Percentiles rank a stretch among this genome's conserved stretches.
Conservation (phyloP, 345 rosid species). For the Geranium rotundifolium region DNA sequence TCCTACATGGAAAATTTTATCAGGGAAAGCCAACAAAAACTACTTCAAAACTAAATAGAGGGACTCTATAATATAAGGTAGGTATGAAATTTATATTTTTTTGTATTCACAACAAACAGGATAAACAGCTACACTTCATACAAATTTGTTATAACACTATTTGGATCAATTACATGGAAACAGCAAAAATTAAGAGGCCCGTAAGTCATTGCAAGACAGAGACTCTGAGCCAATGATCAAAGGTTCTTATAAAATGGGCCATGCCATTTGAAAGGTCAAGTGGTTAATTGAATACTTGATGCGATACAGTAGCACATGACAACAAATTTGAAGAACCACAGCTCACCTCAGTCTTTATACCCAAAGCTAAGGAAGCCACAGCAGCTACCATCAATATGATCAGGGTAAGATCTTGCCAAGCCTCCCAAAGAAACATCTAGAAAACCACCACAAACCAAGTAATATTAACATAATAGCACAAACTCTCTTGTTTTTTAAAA, state of each 20-base stretch:
- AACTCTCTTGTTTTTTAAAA: background rate
- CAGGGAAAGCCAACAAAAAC: too few relatives aligned
- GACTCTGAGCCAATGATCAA: background rate
- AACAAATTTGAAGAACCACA: background rate
- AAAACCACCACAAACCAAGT: constrained; percentile 4
- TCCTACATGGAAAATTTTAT: background rate
- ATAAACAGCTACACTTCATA: background rate
- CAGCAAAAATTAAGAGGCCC: background rate
- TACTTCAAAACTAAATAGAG: background rate
- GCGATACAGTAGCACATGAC: background rate
- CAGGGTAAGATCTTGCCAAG: constrained; percentile 81
- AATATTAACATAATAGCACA: background rate
- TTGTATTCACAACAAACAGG: background rate
- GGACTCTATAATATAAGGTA: background rate
- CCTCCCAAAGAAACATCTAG: constrained; percentile 85
- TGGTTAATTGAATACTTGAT: background rate
- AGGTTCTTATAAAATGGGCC: background rate
- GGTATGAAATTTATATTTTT: background rate
- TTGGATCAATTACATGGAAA: background rate
- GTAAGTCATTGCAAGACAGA: background rate
- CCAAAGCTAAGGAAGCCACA: constrained; percentile 75
- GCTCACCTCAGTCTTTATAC: constrained; percentile 91
- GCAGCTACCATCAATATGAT: constrained; percentile 91
- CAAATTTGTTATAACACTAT: background rate
- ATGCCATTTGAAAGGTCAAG: background rate